Percentiles rank a stretch among this genome's conserved stretches.
Conservation (phyloP, 768 basidiomycete species). For the Rhizopogon roseolus region DNA sequence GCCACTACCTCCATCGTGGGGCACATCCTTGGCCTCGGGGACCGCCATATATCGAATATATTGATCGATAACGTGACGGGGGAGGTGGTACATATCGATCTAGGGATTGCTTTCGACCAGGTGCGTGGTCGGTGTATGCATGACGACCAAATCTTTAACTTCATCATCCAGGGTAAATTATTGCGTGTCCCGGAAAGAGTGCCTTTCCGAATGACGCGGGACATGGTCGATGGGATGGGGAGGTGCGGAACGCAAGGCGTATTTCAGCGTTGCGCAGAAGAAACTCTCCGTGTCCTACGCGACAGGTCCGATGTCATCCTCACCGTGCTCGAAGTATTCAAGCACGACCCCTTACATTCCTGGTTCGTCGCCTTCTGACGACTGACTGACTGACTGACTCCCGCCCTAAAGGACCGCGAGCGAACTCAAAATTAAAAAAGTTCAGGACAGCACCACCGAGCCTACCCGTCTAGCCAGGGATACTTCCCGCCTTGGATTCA, state of each 20-base stretch:
- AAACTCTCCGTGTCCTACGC: conserved; percentile 87
- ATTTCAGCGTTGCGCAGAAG: conserved; percentile 92
- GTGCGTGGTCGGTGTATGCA: conserved; percentile 30
- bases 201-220: conserved; percentile 91
- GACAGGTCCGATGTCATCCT: conserved; percentile 83
- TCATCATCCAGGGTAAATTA: conserved; percentile 59
- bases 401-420: conserved; percentile 62
- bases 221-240: conserved; percentile 94
- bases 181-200: conserved; percentile 81
- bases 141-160: neutral
- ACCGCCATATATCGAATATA: conserved; percentile 91
- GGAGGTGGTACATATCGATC: conserved; percentile 92
- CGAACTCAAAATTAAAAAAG: conserved; percentile 65
- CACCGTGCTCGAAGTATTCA: conserved; percentile 96
- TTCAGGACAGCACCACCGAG: conserved; percentile 40
- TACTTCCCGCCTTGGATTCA: conserved; percentile 32
- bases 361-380: conserved; percentile 49
- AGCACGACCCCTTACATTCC: conserved; percentile 89
- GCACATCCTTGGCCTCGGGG: conserved; percentile 87
- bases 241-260: conserved; percentile 87
- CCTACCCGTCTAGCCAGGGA: conserved; percentile 17
- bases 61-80: conserved; percentile 78
- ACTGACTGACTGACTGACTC: neutral
- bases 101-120: conserved; percentile 96
- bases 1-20: conserved; percentile 94